Conservation (phyloP, 176 grass and related monocot genomes). For the Zoysia japonica region DNA sequence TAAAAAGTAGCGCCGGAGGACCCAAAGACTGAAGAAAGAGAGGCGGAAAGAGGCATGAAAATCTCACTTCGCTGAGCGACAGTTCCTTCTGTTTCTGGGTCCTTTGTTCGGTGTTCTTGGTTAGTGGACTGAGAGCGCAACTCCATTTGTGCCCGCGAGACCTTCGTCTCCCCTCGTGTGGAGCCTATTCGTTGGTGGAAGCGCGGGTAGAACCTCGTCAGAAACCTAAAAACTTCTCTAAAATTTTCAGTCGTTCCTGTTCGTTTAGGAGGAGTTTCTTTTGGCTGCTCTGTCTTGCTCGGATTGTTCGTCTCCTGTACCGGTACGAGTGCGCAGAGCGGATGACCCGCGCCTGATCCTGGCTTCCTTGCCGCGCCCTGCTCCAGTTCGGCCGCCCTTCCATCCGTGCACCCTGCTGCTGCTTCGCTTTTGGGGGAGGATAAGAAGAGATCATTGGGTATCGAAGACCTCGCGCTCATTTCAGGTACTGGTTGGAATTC, state of each 20-base stretch:
- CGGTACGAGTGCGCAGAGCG: constrained; percentile 14
- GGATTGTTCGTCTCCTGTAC: constrained; percentile 34
- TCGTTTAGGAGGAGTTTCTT: constrained; percentile 36
- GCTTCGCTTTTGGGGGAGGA: constrained; percentile 39
- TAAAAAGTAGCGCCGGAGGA: constrained; percentile 43
- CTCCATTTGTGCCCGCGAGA: constrained; percentile 35
- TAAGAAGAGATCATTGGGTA: constrained; percentile 58
- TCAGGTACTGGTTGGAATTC: constrained; percentile 48
- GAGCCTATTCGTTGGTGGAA: constrained; percentile 37
- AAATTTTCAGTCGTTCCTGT: neutral
- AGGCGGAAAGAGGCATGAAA: constrained; percentile 35
- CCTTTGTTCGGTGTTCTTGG: constrained; percentile 28
- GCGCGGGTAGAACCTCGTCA: constrained; percentile 1
- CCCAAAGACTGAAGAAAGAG: constrained; percentile 42
- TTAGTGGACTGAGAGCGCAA: constrained; percentile 37
- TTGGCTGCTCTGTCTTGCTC: constrained; percentile 1
- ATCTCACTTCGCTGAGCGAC: constrained; percentile 23
- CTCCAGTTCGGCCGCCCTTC: neutral
- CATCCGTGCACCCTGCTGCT: constrained; percentile 25
- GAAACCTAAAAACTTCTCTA: neutral
- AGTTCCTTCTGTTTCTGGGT: constrained; percentile 28
- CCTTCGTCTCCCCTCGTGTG: constrained; percentile 40
- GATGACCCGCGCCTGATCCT: constrained; percentile 58
- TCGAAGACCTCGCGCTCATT: constrained; percentile 14
- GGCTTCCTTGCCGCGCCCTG: constrained; percentile 29